Percentiles rank a stretch among this genome's conserved stretches.
Evolutionary conservation across 768 basidiomycete species (phyloP).

Genomic region (Pisolithus orientalis): DNA sequence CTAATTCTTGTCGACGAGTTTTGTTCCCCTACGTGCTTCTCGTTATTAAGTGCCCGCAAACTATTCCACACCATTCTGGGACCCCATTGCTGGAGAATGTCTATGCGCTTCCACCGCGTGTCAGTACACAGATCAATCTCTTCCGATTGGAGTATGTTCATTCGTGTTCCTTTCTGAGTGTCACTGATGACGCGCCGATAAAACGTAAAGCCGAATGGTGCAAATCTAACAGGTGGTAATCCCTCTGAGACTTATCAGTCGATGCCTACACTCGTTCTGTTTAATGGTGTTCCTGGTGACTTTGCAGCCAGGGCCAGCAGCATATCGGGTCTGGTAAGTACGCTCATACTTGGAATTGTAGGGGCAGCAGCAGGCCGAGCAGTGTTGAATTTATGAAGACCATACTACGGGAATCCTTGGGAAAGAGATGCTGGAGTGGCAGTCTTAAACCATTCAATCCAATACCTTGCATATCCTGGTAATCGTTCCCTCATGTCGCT

Average conservation of each 20-base stretch:
- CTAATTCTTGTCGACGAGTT: background rate
- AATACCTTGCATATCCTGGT: too few relatives aligned
- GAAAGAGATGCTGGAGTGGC: too few relatives aligned
- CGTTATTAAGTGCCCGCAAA: slow-evolving; percentile 50
- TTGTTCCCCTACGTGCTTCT: slow-evolving; percentile 1
- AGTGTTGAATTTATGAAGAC: background rate
- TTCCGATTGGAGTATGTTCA: slow-evolving; percentile 55
- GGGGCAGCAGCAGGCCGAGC: slow-evolving; percentile 1
- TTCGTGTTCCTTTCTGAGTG: background rate
- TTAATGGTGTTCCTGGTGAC: slow-evolving; percentile 30
- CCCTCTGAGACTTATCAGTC: slow-evolving; percentile 14
- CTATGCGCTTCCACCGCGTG: slow-evolving; percentile 53
- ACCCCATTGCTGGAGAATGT: slow-evolving; percentile 62
- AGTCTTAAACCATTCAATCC: too few relatives aligned
- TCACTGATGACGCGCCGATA: background rate
- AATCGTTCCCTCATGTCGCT: too few relatives aligned
- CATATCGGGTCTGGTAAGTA: background rate
- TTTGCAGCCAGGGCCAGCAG: background rate
- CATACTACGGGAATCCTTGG: too few relatives aligned
- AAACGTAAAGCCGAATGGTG: slow-evolving; percentile 52
- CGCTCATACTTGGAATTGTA: background rate
- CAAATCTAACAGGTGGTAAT: slow-evolving; percentile 52
- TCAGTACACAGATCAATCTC: slow-evolving; percentile 55
- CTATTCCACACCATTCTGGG: slow-evolving; percentile 79
- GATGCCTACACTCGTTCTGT: slow-evolving; percentile 38